Conservation (phyloP, 306 rosid species). For the Pachyrhizus erosus region DNA sequence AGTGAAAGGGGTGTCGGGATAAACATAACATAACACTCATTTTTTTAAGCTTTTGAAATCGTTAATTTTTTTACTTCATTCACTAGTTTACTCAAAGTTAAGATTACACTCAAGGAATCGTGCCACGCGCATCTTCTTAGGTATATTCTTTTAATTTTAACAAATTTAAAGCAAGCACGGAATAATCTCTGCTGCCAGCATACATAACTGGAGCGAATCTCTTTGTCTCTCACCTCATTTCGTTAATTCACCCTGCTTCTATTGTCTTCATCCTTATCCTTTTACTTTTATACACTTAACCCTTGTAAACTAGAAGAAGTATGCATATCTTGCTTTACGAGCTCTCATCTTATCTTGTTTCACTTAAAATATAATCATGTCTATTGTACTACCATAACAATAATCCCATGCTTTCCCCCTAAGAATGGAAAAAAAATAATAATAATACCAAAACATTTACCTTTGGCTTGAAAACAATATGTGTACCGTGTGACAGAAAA, state of each 20-base stretch:
- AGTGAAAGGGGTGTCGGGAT: conserved; percentile 58
- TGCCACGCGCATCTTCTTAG: conserved; percentile 52
- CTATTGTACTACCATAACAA: no score
- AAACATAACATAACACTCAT: conserved; percentile 64
- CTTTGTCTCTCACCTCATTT: conserved; percentile 7
- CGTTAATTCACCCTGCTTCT: not conserved
- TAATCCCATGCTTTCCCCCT: no score
- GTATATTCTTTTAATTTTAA: conserved; percentile 24
- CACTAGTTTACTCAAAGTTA: conserved; percentile 20
- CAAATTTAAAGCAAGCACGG: not conserved
- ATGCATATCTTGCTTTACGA: not conserved
- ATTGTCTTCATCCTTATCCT: conserved; percentile 63
- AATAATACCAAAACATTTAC: no score
- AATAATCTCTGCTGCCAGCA: not conserved
- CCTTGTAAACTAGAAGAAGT: not conserved
- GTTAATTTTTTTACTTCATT: not conserved
- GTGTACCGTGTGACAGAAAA: no score
- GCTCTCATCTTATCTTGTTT: no score
- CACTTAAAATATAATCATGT: no score
- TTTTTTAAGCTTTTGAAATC: not conserved
- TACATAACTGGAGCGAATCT: not conserved
- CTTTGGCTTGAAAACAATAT: no score
- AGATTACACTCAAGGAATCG: not conserved
- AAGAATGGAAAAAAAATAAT: no score
- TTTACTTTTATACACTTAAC: conserved; percentile 26